Conservation (phyloP, 768 basidiomycete species). For the Suillus discolor region DNA sequence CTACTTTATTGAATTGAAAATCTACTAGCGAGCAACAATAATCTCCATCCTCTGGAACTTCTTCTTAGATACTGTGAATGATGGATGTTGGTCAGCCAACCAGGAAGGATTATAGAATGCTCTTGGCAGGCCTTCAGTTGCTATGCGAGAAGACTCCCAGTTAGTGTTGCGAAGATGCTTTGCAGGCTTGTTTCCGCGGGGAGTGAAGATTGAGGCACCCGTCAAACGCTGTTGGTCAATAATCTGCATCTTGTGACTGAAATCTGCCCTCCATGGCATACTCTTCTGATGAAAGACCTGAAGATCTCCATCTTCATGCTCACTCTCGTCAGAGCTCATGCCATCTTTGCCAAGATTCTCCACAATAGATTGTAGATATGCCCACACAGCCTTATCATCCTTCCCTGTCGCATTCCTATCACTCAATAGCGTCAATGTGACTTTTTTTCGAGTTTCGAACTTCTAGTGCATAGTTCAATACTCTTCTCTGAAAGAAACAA, state of each 20-base stretch:
- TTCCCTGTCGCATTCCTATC: not conserved
- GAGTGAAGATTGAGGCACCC: not conserved
- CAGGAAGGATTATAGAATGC: not conserved
- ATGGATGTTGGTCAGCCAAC: not conserved
- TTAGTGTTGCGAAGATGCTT: not conserved
- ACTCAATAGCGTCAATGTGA: not conserved
- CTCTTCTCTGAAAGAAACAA: not conserved
- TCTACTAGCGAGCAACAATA: not conserved
- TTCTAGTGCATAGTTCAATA: not conserved
- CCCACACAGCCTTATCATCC: not conserved
- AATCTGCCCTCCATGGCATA: not conserved
- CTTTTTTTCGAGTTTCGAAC: not conserved
- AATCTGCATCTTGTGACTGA: not conserved
- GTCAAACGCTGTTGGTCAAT: not conserved
- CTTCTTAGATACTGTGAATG: not conserved
- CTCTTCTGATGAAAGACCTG: not conserved
- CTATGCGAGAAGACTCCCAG: not conserved
- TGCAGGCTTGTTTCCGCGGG: not conserved
- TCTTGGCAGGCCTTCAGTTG: not conserved
- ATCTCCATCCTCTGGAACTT: conserved; percentile 1
- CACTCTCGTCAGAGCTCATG: conserved; percentile 8
- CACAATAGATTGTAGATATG: not conserved
- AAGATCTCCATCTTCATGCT: not conserved
- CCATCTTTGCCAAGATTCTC: conserved; percentile 5
- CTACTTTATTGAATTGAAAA: too few species aligned